A percentile compares a stretch with the other conserved stretches of the same genome.
Evolutionary conservation across 2,329 filamentous ascomycete species (phyloP).

Genomic region (Colletotrichum cuscutae): DNA sequence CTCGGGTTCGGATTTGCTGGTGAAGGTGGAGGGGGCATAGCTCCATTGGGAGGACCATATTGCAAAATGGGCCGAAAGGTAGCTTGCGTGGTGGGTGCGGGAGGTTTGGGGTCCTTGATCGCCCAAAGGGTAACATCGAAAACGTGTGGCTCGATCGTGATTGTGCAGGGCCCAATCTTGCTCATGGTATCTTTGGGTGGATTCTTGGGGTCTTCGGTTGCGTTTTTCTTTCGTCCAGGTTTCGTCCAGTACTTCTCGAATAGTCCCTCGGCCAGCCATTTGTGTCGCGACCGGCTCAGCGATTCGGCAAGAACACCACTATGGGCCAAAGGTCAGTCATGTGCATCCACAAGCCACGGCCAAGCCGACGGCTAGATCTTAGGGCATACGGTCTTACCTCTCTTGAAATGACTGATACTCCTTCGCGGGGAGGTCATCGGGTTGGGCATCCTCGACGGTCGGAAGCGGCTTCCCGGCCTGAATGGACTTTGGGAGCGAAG

Average conservation of each 20-base stretch:
- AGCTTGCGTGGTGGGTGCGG: conserved; percentile 39
- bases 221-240: conserved; percentile 74
- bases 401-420: conserved; percentile 81
- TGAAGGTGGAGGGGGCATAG: conserved; percentile 63
- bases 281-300: conserved; percentile 76
- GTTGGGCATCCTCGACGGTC: conserved; percentile 74
- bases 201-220: conserved; percentile 72
- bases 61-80: conserved; percentile 68
- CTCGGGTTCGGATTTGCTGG: conserved; percentile 26
- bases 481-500: conserved; percentile 70
- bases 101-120: conserved; percentile 71
- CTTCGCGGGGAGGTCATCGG: conserved; percentile 67
- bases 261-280: conserved; percentile 77
- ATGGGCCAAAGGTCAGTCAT: conserved; percentile 25
- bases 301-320: conserved; percentile 82
- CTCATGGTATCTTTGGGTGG: conserved; percentile 77
- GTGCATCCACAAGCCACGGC: too few relatives aligned
- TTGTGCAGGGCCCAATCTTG: conserved; percentile 77
- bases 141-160: conserved; percentile 83
- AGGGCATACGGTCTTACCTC: conserved; percentile 59
- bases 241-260: conserved; percentile 85
- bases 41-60: conserved; percentile 72
- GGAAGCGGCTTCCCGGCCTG: conserved; percentile 75
- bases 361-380: not conserved
- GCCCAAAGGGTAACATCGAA: conserved; percentile 80